These are phyloP conservation scores for Teratosphaeria nubilosa DNA, from an alignment of 2,329 filamentous ascomycete species.

Conservation along the genomic window DNA sequence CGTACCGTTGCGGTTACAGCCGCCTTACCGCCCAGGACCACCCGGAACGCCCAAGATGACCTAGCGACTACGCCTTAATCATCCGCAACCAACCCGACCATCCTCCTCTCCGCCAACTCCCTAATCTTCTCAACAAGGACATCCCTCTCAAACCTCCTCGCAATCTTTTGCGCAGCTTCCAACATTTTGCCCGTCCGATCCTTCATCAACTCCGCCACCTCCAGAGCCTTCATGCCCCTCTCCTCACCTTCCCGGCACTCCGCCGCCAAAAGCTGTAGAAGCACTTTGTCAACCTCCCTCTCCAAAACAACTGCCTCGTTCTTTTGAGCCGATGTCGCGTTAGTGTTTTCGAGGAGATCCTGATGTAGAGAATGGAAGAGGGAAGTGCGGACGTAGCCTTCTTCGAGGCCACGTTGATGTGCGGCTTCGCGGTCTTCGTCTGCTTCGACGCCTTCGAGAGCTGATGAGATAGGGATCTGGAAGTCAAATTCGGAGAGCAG, in stretches of 20 bases:
- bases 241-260: slow-evolving; percentile 93
- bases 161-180: slow-evolving; percentile 82
- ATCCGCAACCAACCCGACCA: slow-evolving; percentile 52
- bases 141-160: slow-evolving; percentile 68
- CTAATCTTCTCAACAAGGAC: slow-evolving; percentile 85
- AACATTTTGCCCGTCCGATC: slow-evolving; percentile 82
- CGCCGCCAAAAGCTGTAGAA: slow-evolving; percentile 77
- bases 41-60: no score
- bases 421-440: slow-evolving; percentile 31
- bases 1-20: no score
- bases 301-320: slow-evolving; percentile 60
- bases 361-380: slow-evolving; percentile 63
- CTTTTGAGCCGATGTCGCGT: slow-evolving; percentile 55
- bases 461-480: slow-evolving; percentile 61
- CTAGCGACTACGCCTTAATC: slow-evolving; percentile 16
- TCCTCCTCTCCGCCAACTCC: slow-evolving; percentile 64
- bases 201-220: slow-evolving; percentile 76
- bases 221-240: slow-evolving; percentile 84
- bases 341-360: slow-evolving; percentile 62
- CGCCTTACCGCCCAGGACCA: no score
- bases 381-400: slow-evolving; percentile 66
- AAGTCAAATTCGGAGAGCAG: slow-evolving; percentile 91
- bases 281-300: slow-evolving; percentile 77
- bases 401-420: slow-evolving; percentile 57
- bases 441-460: slow-evolving; percentile 36